phyloP scores from a whole-genome alignment of 257 asterid genomes.

The Haberlea rhodopensis region DNA sequence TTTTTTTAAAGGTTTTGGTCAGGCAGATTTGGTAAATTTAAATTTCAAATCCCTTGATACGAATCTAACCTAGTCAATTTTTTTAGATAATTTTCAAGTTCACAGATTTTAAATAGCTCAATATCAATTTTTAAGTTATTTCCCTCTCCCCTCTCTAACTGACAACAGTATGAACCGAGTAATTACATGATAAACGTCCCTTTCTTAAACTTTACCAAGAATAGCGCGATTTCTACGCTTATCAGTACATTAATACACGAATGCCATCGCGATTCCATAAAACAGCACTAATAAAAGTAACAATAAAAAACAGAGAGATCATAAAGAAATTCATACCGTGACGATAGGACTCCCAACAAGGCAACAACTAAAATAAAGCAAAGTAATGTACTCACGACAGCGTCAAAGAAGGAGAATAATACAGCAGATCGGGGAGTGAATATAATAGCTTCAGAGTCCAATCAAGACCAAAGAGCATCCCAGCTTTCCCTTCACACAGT shows the following conservation, averaged over 20 bases:
- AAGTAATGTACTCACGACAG: background rate
- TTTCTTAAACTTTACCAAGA: background rate
- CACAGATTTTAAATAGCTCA: background rate
- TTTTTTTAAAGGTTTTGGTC: too few relatives aligned
- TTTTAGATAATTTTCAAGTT: too few relatives aligned
- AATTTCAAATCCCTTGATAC: too few relatives aligned
- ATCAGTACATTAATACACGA: background rate
- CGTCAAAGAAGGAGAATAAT: background rate
- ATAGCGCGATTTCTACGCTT: background rate
- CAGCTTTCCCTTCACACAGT: slow-evolving; percentile 10
- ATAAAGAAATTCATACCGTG: slow-evolving; percentile 8
- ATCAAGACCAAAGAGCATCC: slow-evolving; percentile 26
- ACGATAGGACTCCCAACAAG: slow-evolving; percentile 6
- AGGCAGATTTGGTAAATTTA: too few relatives aligned
- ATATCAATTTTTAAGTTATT: background rate
- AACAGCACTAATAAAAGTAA: slow-evolving; percentile 2
- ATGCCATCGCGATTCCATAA: background rate
- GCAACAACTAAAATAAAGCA: background rate
- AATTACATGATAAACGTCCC: background rate
- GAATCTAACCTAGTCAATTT: too few relatives aligned
- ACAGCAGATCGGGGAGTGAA: background rate
- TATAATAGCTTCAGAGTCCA: slow-evolving; percentile 20
- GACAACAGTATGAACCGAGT: background rate
- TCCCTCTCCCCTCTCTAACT: background rate
- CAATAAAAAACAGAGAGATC: slow-evolving; percentile 3